Evolutionary conservation across 2,329 filamentous ascomycete species (phyloP), one percentile per base, ranked within the genome.

Genomic region (Chrysosporium keratinophilum): DNA sequence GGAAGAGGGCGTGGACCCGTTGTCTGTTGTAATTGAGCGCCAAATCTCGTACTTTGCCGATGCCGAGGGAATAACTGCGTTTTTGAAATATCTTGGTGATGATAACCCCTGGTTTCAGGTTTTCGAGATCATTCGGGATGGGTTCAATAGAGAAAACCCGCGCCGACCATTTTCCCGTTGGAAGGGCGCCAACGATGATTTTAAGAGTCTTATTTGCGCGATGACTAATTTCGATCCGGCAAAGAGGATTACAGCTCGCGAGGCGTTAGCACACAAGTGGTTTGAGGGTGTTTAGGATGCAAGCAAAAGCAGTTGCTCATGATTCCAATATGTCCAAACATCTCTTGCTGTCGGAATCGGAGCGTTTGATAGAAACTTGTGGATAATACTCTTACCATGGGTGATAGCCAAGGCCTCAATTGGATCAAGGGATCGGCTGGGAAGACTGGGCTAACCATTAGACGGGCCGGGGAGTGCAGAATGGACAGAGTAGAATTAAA

Each of bases 11-110:
- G 59, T 62, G 31, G 69, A 71, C 41, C 64, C 64, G n/a, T 63
- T 71, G 44, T 66, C 65, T 42, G 63, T 70, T 57, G 69, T 76
- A 35, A 60, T 76, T 39, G 67, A 72, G 57, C 69, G 71, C 19
- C 74, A 76, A 57, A 67, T 76, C 12, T 77, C 73, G 2, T 74
- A 72, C 58, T 77, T 77, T 61, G 69, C 68, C 41, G 69, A 76
- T 57, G 63, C 65, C 62, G 62, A 73, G 3, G 67, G 69, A 39
- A 65, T 75, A 39, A 63, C 67, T 35, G 68, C 64, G 17, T 65
- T 76, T 53, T 58, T 77, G 37, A 63, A 67, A 46, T 68, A 72
- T 59, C 66, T 76, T 44, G 71, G 69, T 28, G 62, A 51, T 6
- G 61, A 50, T 14, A 72, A 68, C 57, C 70, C 68, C 15, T 75